Base-by-base conservation (phyloP, 176 grass and related monocot genomes). In the Cenchrus americanus region DNA sequence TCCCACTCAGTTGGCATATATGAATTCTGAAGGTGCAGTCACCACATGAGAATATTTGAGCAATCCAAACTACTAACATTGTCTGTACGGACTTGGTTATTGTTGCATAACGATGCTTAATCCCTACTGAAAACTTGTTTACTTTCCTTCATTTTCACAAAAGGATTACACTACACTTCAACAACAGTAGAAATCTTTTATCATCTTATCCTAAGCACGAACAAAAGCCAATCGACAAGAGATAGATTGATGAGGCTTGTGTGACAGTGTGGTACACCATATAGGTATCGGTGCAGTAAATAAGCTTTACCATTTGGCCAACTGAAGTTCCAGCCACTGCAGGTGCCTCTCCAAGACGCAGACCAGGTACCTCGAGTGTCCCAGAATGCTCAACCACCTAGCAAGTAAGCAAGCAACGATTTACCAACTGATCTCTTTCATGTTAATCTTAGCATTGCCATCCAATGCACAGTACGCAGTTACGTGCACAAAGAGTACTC, bases 331-430 rank as follows among this genome's bases (percentile, higher is more conserved):
- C 77, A 85, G 82, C 89, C 74, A 91, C 53, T 15, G 77, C 43
- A 23, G 91, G 87, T 54, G 42, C 61, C 78, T 88, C 83, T 82
- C 73, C 57, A 0, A 69, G 11, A 18, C 66, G 62, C 54, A 93
- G 89, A 77, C 80, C 83, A 71, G 85, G 2, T 54, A 93, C 70
- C 62, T 95, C 93, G 5, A 90, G 71, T 47, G 89, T 88, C 8
- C 89, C 89, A 85, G 91, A 93, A 77, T 95, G 91, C 80, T 94
- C 96, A 18, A 93, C 17, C 62, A 95, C 89, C 96, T 98, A 66
- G 23, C 54, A 66, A 66, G 58, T 17, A 69, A 63, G 55, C 60
- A 73, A 90, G 42, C 73, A 79, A 74, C 13, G 27, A 41, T 21
- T 86, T 47, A 77, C 11, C 71, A 75, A 75, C 47, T 80, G 0